Evolutionary conservation across 352 stramenopile genomes (phyloP), one percentile per base, ranked within the genome.

Genomic region (Phytophthora kernoviae): DNA sequence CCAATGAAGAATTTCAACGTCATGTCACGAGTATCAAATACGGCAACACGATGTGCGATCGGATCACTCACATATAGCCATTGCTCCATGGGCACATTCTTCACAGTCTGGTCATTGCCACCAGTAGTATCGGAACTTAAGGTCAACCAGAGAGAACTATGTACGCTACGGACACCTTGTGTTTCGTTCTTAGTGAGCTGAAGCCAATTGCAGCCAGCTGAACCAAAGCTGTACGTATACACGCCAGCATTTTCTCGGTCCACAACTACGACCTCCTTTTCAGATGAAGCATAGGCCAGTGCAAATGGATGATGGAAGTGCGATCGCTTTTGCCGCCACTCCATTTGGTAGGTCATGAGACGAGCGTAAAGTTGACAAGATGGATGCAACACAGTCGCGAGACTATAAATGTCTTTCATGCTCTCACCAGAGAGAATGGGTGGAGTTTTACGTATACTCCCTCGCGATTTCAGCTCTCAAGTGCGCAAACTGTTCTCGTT

Each of bases 211-310:
- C 73, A 73, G 0, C 68, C 63, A 8, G 78, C 79, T n/a, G 74
- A 65, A 12, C 84, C 74, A 10, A 74, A 58, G 53, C 73, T 85
- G 58, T 90, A 93, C 0, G 74, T 54, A 27, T 77, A 68, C 5
- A 86, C 21, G 20, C 52, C 71, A 8, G 55, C 43, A 57, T 93
- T 90, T 40, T 79, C 75, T n/a, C 67, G 73, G 49, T 93, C 83
- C 2, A 79, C 57, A 6, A 81, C 64, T 8, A 77, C 24, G 3
- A 91, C 41, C 17, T 87, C 71, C 37, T 62, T 55, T 17, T 85
- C 65, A 12, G 46, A 69, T 14, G 60, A 18, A 10, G 48, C 60
- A 30, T 79, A 79, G 11, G 64, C 51, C 20, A 88, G 43, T 5
- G 63, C 49, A 12, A 74, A 60, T 27, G 77, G 75, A 45, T 87